Conservation (phyloP, 129 eudicot genomes). For the Lonicera japonica region DNA sequence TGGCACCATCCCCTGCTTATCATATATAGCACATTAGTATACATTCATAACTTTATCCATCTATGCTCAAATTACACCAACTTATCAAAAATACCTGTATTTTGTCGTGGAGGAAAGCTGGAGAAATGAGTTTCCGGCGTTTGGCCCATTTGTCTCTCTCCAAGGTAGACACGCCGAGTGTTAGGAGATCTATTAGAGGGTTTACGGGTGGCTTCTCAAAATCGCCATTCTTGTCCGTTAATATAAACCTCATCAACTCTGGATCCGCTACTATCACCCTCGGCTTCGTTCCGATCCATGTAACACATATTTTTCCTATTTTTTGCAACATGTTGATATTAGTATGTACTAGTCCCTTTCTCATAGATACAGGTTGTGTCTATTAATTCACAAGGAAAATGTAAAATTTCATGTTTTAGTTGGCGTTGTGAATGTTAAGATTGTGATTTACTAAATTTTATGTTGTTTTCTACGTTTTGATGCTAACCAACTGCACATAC, state of each 20-base stretch:
- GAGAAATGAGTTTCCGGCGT: slow-evolving; percentile 38
- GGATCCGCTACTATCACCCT: slow-evolving; percentile 19
- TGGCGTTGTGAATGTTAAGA: too few species aligned
- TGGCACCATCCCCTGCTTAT: slow-evolving; percentile 30
- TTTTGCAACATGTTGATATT: too few species aligned
- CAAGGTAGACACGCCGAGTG: slow-evolving; percentile 3
- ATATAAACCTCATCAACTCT: slow-evolving; percentile 18
- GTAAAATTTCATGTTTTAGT: too few species aligned
- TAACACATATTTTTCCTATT: slow-evolving; percentile 9
- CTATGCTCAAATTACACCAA: too few species aligned
- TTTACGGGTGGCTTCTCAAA: slow-evolving; percentile 8
- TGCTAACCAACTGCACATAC: too few species aligned
- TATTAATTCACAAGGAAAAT: too few species aligned
- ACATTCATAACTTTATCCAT: too few species aligned
- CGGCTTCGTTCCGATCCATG: slow-evolving; percentile 23
- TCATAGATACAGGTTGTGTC: too few species aligned
- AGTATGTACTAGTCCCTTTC: too few species aligned
- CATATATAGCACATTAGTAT: too few species aligned
- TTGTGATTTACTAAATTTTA: too few species aligned
- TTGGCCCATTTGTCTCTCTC: slow-evolving; percentile 49
- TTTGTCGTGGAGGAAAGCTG: slow-evolving; percentile 42
- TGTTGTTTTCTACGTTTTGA: too few species aligned
- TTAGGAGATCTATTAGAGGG: slow-evolving; percentile 12
- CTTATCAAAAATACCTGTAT: slow-evolving; percentile 20
- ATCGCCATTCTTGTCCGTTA: slow-evolving; percentile 11